Conservation (phyloP, 108 stramenopile species). For the Pelagomonas calceolata region DNA sequence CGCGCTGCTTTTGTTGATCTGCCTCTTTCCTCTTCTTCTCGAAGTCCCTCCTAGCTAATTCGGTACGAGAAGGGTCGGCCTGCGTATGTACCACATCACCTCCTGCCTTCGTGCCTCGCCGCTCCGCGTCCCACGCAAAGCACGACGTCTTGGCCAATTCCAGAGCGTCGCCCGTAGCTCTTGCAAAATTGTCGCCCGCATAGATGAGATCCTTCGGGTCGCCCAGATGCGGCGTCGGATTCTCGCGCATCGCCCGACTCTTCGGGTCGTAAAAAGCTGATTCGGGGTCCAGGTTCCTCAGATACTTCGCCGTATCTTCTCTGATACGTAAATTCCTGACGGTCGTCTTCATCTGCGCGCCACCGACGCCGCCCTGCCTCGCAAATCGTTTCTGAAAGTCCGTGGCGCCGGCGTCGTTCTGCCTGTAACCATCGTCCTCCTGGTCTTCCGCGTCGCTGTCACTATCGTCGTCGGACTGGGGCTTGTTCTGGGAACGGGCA, state of each 20-base stretch:
- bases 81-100: conserved; percentile 61
- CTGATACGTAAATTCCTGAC: conserved; percentile 95
- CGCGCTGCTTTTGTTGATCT: conserved; percentile 58
- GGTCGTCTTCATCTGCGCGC: conserved; percentile 94
- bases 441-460: conserved; percentile 60
- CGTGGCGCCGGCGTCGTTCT: conserved; percentile 3
- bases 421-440: conserved; percentile 42
- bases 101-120: conserved; percentile 31
- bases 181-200: conserved; percentile 92
- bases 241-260: conserved; percentile 89
- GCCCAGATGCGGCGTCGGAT: conserved; percentile 83
- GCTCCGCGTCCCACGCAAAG: conserved; percentile 94
- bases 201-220: conserved; percentile 52
- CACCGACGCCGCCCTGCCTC: conserved; percentile 92
- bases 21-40: conserved; percentile 60
- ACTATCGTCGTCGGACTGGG: conserved; percentile 26
- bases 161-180: conserved; percentile 79
- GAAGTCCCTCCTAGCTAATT: conserved; percentile 72
- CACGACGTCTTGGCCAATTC: conserved; percentile 76
- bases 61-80: conserved; percentile 88
- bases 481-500: conserved; percentile 41
- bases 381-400: conserved; percentile 81
- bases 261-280: conserved; percentile 92
- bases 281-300: conserved; percentile 87
- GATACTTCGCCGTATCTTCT: conserved; percentile 98